Conservation (phyloP, 441 rosid genomes). For the Aquilaria agallochum region DNA sequence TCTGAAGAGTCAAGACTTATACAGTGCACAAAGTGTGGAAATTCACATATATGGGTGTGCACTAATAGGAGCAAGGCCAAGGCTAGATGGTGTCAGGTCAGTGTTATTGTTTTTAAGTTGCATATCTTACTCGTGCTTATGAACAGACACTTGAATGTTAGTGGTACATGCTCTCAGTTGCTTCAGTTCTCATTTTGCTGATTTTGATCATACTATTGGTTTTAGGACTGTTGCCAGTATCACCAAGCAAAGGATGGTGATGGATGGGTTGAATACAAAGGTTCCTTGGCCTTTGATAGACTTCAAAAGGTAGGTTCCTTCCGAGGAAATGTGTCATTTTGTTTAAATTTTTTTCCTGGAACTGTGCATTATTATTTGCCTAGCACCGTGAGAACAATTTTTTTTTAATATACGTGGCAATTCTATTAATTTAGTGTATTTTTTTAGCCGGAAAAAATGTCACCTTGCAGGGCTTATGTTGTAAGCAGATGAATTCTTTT, state of each 20-base stretch:
- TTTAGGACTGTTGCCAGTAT: slow-evolving; percentile 90
- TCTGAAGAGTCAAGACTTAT: slow-evolving; percentile 96
- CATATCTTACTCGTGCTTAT: too few relatives aligned
- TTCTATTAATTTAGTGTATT: too few relatives aligned
- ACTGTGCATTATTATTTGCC: too few relatives aligned
- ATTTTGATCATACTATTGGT: slow-evolving; percentile 5
- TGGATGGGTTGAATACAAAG: slow-evolving; percentile 98
- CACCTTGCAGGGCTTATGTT: too few relatives aligned
- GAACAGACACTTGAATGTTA: too few relatives aligned
- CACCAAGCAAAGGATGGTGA: slow-evolving; percentile 99
- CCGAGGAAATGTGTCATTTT: neutral
- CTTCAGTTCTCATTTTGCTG: too few relatives aligned
- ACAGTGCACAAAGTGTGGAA: slow-evolving; percentile 93
- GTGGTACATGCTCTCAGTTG: too few relatives aligned
- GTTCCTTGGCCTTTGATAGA: slow-evolving; percentile 77
- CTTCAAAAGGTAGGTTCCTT: slow-evolving; percentile 64
- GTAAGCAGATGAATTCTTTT: too few relatives aligned
- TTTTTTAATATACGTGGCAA: neutral
- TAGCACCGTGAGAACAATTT: too few relatives aligned
- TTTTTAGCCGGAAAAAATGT: neutral
- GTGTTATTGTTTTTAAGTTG: slow-evolving; percentile 16
- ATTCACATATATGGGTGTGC: slow-evolving; percentile 97
- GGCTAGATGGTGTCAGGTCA: slow-evolving; percentile 99
- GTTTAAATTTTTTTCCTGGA: neutral
- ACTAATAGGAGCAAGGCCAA: slow-evolving; percentile 82